Percentiles rank a stretch among this genome's conserved stretches.
phyloP scores from a whole-genome alignment of 768 basidiomycete species.

The Lanmaoa rubissima region DNA sequence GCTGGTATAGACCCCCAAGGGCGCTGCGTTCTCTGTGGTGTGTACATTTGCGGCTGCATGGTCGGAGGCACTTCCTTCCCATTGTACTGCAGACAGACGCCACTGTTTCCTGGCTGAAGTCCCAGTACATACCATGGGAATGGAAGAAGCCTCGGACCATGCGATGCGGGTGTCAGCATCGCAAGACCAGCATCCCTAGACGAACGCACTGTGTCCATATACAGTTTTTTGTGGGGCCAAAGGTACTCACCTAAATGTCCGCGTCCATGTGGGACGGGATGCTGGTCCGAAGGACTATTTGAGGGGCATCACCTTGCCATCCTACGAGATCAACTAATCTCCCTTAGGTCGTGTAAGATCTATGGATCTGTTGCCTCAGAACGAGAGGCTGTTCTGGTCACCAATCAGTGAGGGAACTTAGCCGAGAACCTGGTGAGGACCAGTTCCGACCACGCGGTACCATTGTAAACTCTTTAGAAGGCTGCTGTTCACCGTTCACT shows the following conservation, averaged over 20 bases:
- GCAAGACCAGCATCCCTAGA: conserved; percentile 21
- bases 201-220: not conserved
- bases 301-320: not conserved
- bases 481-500: conserved; percentile 4
- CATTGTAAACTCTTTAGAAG: not conserved
- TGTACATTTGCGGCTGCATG: conserved; percentile 29
- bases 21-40: conserved; percentile 22
- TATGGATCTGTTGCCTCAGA: conserved; percentile 1
- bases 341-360: not conserved
- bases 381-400: not conserved
- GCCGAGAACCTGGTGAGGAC: not conserved
- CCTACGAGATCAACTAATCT: not conserved
- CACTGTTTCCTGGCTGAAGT: conserved; percentile 29
- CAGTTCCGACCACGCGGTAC: not conserved
- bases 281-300: conserved; percentile 9
- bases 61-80: conserved; percentile 38
- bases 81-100: conserved; percentile 35
- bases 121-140: conserved; percentile 55
- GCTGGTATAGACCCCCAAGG: conserved; percentile 4
- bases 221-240: not conserved
- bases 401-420: not conserved
- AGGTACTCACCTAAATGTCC: conserved; percentile 5
- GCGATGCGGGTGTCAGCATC: conserved; percentile 26
- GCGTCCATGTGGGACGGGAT: not conserved
- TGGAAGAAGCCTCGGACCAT: conserved; percentile 50